Conservation (phyloP, 2,329 filamentous ascomycete species). For the Ophiostoma fasciatum region DNA sequence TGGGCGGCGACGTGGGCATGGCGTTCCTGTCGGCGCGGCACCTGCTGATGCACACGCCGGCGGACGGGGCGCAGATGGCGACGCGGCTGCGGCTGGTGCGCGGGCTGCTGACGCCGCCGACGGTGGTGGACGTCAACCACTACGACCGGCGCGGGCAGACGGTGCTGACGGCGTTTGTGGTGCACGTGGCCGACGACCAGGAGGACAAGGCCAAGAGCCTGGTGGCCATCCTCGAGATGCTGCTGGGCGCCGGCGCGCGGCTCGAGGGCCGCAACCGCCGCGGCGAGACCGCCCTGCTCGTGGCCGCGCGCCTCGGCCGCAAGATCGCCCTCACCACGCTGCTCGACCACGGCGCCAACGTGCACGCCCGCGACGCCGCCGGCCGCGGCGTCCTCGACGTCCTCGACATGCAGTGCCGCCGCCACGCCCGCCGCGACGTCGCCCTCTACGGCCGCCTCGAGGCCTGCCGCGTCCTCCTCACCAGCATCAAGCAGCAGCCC, state of each 20-base stretch:
- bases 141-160: constrained; percentile 37
- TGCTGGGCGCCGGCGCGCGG: constrained; percentile 28
- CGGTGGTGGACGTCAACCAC: constrained; percentile 32
- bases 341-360: constrained; percentile 22
- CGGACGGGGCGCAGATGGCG: constrained; percentile 13
- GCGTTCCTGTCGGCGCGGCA: not conserved
- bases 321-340: constrained; percentile 34
- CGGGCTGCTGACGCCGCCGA: constrained; percentile 21
- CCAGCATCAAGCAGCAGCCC: constrained; percentile 16
- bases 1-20: too few species aligned
- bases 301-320: constrained; percentile 36
- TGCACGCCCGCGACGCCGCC: constrained; percentile 16
- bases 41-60: constrained; percentile 9
- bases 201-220: constrained; percentile 31
- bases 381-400: constrained; percentile 21
- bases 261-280: constrained; percentile 35
- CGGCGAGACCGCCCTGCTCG: constrained; percentile 39
- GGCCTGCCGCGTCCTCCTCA: constrained; percentile 19
- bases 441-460: constrained; percentile 19
- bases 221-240: constrained; percentile 26
- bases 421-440: constrained; percentile 14
- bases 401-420: constrained; percentile 13
- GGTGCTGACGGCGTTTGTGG: constrained; percentile 39
- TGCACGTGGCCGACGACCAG: constrained; percentile 33
- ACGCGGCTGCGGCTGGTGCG: constrained; percentile 16